Evolutionary conservation across 2,329 filamentous ascomycete genomes (phyloP).

Genomic region (Verticillium tricorpus): DNA sequence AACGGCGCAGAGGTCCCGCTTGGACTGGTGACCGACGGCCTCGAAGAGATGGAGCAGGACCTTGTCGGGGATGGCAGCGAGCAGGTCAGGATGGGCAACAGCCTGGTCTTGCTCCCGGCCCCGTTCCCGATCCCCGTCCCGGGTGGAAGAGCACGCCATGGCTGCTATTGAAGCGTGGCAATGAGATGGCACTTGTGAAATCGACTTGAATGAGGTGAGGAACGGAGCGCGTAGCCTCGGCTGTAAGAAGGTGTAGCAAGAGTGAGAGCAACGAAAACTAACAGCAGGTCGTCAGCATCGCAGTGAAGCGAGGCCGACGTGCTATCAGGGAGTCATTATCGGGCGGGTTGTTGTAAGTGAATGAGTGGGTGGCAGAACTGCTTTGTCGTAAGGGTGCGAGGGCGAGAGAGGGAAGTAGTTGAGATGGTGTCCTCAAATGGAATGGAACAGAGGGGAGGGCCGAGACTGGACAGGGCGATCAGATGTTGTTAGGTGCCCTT

Average conservation of each 20-base stretch:
- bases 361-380: neutral
- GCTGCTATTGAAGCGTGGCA: neutral
- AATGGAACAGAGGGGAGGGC: neutral
- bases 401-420: neutral
- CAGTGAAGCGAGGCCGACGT: neutral
- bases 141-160: neutral
- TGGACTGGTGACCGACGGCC: constrained; percentile 22
- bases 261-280: neutral
- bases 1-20: constrained; percentile 36
- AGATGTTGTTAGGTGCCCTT: neutral
- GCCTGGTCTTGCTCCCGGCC: neutral
- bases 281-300: neutral
- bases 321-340: neutral
- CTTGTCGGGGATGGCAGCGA: constrained; percentile 30
- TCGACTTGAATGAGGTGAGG: neutral
- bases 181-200: neutral
- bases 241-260: neutral
- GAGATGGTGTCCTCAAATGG: neutral
- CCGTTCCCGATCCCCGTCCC: neutral
- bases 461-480: neutral
- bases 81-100: constrained; percentile 8
- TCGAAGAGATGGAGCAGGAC: constrained; percentile 36
- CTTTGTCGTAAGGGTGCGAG: neutral
- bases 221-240: neutral
- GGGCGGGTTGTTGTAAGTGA: neutral